phyloP scores from a whole-genome alignment of 805 yeast species.

The Metschnikowia baotianmanensis region DNA sequence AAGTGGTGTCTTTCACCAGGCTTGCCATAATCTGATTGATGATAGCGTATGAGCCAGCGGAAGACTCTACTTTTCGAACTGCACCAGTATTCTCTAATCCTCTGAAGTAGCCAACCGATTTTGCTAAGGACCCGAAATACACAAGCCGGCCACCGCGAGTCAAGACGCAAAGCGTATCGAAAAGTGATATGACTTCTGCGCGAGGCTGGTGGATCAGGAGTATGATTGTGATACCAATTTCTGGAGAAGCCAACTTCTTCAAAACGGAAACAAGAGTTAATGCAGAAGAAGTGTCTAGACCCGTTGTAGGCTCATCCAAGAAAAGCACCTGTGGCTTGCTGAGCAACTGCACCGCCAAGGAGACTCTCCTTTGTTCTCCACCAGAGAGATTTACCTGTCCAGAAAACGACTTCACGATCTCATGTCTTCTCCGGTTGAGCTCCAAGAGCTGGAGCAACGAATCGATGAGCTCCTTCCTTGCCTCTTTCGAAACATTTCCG shows the following conservation, averaged over 20 bases:
- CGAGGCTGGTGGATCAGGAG: conserved; percentile 85
- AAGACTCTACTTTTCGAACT: conserved; percentile 9
- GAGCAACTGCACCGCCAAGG: conserved; percentile 74
- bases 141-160: conserved; percentile 55
- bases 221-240: conserved; percentile 67
- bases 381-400: conserved; percentile 67
- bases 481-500: conserved; percentile 44
- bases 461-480: conserved; percentile 50
- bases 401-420: conserved; percentile 52
- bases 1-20: conserved; percentile 18
- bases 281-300: conserved; percentile 78
- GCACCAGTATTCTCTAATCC: conserved; percentile 12
- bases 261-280: conserved; percentile 59
- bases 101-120: conserved; percentile 50
- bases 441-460: conserved; percentile 65
- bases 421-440: conserved; percentile 59
- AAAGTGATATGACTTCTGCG: conserved; percentile 64
- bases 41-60: conserved; percentile 12
- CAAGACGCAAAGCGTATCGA: conserved; percentile 66
- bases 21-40: conserved; percentile 19
- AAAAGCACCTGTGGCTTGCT: conserved; percentile 75
- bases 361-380: conserved; percentile 77
- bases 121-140: conserved; percentile 43
- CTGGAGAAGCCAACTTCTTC: conserved; percentile 42
- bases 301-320: conserved; percentile 87